phyloP scores from a whole-genome alignment of 345 rosid species.

The Linum tenue region DNA sequence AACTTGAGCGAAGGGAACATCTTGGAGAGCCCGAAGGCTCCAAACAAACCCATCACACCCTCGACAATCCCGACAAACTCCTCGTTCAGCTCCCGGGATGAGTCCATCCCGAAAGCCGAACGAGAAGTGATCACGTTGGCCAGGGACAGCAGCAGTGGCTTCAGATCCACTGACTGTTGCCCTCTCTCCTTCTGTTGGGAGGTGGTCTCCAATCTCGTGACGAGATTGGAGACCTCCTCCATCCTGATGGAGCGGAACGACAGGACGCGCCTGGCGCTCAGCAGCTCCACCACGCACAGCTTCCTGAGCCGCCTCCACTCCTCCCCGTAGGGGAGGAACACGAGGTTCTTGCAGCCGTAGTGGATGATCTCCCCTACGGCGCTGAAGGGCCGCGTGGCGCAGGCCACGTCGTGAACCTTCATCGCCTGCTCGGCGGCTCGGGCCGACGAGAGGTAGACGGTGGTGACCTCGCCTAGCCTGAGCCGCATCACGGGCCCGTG shows the following conservation, averaged over 20 bases:
- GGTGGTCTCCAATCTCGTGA: neutral
- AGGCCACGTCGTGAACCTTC: neutral
- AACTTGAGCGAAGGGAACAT: neutral
- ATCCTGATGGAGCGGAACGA: neutral
- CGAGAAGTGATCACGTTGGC: neutral
- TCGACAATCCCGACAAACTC: neutral
- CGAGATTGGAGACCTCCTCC: neutral
- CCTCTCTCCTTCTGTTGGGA: neutral
- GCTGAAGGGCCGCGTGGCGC: neutral
- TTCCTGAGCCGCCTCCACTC: constrained; percentile 10
- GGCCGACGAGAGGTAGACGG: neutral
- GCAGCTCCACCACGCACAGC: constrained; percentile 1
- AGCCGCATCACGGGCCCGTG: constrained; percentile 11
- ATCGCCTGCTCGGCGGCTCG: neutral
- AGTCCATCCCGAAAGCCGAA: neutral
- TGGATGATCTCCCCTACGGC: neutral
- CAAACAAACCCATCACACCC: neutral
- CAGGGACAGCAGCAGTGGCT: neutral
- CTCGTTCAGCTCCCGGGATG: neutral
- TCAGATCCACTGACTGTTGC: neutral
- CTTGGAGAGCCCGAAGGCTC: neutral
- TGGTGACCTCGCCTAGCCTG: neutral
- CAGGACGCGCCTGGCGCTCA: neutral
- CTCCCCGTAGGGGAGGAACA: constrained; percentile 3
- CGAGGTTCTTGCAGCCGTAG: neutral